Conservation (phyloP, 768 basidiomycete genomes). For the Mycena haematopus region DNA sequence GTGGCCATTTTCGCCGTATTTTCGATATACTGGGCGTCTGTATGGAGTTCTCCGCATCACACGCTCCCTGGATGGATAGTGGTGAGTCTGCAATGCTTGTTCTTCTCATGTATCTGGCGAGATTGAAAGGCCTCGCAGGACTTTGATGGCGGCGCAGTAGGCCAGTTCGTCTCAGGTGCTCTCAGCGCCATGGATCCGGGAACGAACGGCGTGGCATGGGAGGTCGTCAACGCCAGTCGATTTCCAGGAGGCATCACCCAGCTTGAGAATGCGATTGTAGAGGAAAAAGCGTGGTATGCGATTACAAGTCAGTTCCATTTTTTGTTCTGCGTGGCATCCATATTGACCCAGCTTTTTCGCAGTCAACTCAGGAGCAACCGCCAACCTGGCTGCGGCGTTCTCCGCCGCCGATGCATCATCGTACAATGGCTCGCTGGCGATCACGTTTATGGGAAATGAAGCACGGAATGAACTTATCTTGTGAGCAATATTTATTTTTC, state of each 20-base stretch:
- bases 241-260: neutral
- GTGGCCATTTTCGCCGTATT: slow-evolving; percentile 52
- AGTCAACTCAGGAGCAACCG: slow-evolving; percentile 1
- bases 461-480: slow-evolving; percentile 16
- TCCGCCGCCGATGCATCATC: neutral
- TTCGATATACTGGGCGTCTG: slow-evolving; percentile 64
- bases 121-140: neutral
- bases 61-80: slow-evolving; percentile 58
- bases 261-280: neutral
- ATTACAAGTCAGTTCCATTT: neutral
- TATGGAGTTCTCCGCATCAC: slow-evolving; percentile 48
- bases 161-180: neutral
- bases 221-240: neutral
- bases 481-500: too few species aligned
- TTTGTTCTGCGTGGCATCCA: neutral
- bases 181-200: neutral
- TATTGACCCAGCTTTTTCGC: neutral
- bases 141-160: slow-evolving; percentile 2
- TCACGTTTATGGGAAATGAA: slow-evolving; percentile 17
- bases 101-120: neutral
- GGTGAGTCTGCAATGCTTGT: slow-evolving; percentile 38
- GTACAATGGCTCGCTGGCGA: slow-evolving; percentile 4
- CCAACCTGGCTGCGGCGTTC: slow-evolving; percentile 4
- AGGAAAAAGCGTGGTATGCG: slow-evolving; percentile 4
- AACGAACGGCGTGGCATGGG: neutral